Evolutionary conservation across 2,329 filamentous ascomycete species (phyloP), one percentile per base, ranked within the genome.

Genomic region (Celoporthe dispersa): DNA sequence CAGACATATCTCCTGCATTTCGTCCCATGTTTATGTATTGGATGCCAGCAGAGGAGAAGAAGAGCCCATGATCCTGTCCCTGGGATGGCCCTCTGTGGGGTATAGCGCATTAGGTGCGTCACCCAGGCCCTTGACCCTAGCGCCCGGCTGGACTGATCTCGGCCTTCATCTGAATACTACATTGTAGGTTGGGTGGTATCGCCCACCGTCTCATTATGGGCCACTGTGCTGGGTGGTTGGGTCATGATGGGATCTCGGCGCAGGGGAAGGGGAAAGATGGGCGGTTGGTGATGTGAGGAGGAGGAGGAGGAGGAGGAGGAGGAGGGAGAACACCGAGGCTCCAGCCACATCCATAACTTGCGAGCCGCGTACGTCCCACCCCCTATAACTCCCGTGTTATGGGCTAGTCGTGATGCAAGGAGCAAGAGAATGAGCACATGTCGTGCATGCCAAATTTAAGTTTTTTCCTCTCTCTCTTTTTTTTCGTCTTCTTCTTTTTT

Each of bases 81-180:
- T 55, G 39, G 65, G 68, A 51, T 64, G 64, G 59, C 68, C 59
- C 62, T 68, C 48, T 70, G 48, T 68, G 35, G 19, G 48, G 25
- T 60, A 70, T 48, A 35, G 53, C 37, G 68, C 57, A 59, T 64
- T 67, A 64, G 62, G 55, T 19, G 22, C 31, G 44, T 64, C 44
- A 51, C 31, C 44, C 16, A 33, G 35, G n/a, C 12, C n/a, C 16
- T 53, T 33, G 25, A 35, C 14, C 44, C 41, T 51, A 25, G 28
- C 44, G 44, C 25, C 31, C 28, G 44, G 39, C 44, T 64, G 41
- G 41, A 53, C 31, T 44, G 25, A 51, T 35, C 62, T 35, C 51
- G 41, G 39, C 31, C 62, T 60, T 60, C 31, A 37, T 37, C 57
- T 60, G 57, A 16, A 59, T 35, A 9, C 44, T 57, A 31, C 53